Conservation (phyloP, 768 basidiomycete species). For the Lyophyllum shimeji region DNA sequence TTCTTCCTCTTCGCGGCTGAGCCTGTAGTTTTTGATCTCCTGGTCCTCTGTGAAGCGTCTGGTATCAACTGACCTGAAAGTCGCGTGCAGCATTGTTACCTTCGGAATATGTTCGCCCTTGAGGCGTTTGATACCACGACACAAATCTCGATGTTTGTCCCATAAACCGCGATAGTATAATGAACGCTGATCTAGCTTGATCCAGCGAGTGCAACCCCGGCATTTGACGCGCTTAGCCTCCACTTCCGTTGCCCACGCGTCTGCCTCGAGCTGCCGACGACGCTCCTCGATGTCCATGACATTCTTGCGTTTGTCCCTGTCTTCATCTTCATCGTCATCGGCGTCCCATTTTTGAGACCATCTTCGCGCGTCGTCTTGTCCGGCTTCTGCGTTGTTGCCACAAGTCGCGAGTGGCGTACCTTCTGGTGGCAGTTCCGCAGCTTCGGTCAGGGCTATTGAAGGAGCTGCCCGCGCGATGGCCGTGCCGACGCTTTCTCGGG, state of each 20-base stretch:
- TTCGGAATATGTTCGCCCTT: conserved; percentile 6
- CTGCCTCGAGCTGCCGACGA: conserved; percentile 5
- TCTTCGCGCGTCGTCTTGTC: neutral
- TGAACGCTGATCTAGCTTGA: conserved; percentile 10
- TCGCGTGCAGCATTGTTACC: neutral
- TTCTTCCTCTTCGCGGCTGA: neutral
- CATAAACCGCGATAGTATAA: conserved; percentile 9
- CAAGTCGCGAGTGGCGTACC: neutral
- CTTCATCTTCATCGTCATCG: neutral
- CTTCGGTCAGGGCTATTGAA: neutral
- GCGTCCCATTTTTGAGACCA: neutral
- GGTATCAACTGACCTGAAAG: neutral
- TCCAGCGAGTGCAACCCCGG: conserved; percentile 6
- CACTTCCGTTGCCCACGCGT: conserved; percentile 8
- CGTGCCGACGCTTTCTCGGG: too few species aligned
- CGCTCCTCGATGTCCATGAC: conserved; percentile 8
- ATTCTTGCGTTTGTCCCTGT: conserved; percentile 6
- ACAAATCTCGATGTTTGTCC: conserved; percentile 10
- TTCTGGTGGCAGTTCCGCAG: neutral
- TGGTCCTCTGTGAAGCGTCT: neutral
- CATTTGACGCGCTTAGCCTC: conserved; percentile 3
- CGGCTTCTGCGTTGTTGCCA: neutral
- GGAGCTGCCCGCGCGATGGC: neutral
- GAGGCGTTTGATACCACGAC: conserved; percentile 8
- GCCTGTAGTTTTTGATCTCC: neutral